Percentiles rank a stretch among this genome's conserved stretches.
These are phyloP conservation scores for Pittosporum tobira DNA, from an alignment of 129 eudicot species.

Conservation along the genomic window DNA sequence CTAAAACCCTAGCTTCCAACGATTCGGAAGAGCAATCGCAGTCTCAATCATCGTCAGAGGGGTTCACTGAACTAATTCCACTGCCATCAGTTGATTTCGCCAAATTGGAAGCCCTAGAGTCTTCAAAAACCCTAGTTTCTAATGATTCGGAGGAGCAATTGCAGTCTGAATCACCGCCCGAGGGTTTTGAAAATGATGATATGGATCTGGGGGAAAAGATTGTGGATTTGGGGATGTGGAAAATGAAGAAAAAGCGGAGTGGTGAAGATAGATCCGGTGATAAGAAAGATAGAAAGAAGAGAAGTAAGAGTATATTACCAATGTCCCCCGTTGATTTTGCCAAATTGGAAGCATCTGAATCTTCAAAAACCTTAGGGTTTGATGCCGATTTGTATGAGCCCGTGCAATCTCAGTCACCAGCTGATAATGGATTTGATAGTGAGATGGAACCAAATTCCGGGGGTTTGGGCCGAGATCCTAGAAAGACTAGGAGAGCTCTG, in stretches of 20 bases:
- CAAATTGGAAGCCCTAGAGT: too few species aligned
- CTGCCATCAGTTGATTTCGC: too few species aligned
- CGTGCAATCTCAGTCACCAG: background rate
- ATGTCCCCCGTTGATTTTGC: background rate
- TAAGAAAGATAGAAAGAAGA: conserved; percentile 7
- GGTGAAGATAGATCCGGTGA: conserved; percentile 8
- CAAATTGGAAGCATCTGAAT: conserved; percentile 5
- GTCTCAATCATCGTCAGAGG: background rate
- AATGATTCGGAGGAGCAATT: background rate
- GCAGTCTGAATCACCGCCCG: conserved; percentile 11
- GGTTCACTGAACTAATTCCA: background rate
- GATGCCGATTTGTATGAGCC: conserved; percentile 13
- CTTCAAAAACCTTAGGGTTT: background rate
- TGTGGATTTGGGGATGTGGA: conserved; percentile 4
- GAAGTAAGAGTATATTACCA: background rate
- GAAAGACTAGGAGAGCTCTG: conserved; percentile 44
- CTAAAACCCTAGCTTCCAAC: conserved; percentile 11
- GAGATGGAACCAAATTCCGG: background rate
- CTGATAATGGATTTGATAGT: background rate
- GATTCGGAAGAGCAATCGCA: conserved; percentile 18
- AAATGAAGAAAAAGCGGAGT: conserved; percentile 3
- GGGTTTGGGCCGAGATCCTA: conserved; percentile 17
- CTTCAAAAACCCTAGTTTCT: background rate
- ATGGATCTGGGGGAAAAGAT: background rate
- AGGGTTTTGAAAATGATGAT: conserved; percentile 8